Evolutionary conservation across 768 basidiomycete genomes (phyloP).

Genomic region (Suillus tomentosus): DNA sequence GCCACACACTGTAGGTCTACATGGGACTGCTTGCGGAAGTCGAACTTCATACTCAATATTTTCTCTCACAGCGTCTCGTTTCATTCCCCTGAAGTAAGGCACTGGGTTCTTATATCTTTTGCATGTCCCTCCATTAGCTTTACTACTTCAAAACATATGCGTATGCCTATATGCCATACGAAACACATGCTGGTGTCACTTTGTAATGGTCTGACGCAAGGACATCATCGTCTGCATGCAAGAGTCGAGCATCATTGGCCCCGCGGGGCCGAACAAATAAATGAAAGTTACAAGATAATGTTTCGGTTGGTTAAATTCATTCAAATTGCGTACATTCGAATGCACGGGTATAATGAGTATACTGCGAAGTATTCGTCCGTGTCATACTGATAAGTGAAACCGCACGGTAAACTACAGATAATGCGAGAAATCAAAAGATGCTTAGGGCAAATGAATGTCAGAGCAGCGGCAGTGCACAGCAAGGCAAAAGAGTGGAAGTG

Average conservation of each 20-base stretch:
- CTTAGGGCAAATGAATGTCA: constrained; percentile 29
- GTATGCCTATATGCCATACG: constrained; percentile 39
- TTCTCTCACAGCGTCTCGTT: constrained; percentile 62
- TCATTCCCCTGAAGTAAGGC: constrained; percentile 95
- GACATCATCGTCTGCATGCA: neutral
- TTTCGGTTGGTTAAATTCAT: constrained; percentile 24
- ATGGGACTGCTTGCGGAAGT: constrained; percentile 1
- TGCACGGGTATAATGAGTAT: constrained; percentile 60
- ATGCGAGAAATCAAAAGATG: constrained; percentile 43
- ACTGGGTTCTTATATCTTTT: constrained; percentile 21
- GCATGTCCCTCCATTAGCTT: constrained; percentile 30
- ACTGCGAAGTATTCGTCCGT: constrained; percentile 63
- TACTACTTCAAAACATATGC: constrained; percentile 33
- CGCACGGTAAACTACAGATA: constrained; percentile 64
- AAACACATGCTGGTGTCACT: constrained; percentile 6
- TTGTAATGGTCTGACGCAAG: neutral
- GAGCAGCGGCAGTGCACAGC: constrained; percentile 29
- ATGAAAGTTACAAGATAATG: constrained; percentile 12
- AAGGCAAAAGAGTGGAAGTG: constrained; percentile 22
- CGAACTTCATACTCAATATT: neutral
- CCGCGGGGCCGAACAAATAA: neutral
- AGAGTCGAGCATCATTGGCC: neutral
- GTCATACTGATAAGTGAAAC: constrained; percentile 50
- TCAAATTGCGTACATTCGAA: constrained; percentile 42
- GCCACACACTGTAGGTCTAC: constrained; percentile 79